Evolutionary conservation across 75 land plant genomes (phyloP), one percentile per base, ranked within the genome.

Genomic region (Pseudotsuga menziesii): DNA sequence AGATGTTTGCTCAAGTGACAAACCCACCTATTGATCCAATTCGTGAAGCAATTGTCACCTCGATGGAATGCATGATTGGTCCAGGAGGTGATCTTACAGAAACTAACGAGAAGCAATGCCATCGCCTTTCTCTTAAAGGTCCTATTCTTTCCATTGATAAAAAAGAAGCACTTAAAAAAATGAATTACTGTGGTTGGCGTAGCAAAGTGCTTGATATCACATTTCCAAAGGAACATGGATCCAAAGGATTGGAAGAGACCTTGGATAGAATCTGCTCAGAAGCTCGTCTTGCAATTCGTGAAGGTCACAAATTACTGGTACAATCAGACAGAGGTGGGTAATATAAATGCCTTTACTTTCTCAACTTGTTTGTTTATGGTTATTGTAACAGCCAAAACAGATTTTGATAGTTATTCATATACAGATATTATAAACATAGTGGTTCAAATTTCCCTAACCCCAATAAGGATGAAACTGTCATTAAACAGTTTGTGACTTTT

Each of bases 11-110:
- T 70, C 99, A 97, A 72, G 99, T 96, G 20, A 97, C 99, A 27
- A 97, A 97, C 62, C 99, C 99, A 17, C 99, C 99, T n/a, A 97
- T 97, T 72, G 99, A 97, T 81, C 98, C 98, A 9, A 97, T 97
- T 29, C 88, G 99, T 14, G 99, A 97, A 77, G 92, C 94, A 57
- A 89, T 97, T 57, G 99, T 97, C 36, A 97, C 99, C 5, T 97
- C 99, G 70, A 97, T 92, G 83, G 91, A 93, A 80, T 97, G 99
- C 78, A 97, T 97, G 99, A 89, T 97, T 74, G 99, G 99, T 55
- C 99, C 99, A 25, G 99, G 95, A 83, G 99, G 99, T 57, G 99
- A 95, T 67, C 82, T 97, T 11, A 94, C 99, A 73, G 98, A 95
- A 80, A 90, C 92, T 32, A 91, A 88, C 48, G 99, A 97, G 76